Evolutionary conservation across 2,329 filamentous ascomycete genomes (phyloP), one percentile per base, ranked within the genome.

Genomic region (Lizonia empirigonia): DNA sequence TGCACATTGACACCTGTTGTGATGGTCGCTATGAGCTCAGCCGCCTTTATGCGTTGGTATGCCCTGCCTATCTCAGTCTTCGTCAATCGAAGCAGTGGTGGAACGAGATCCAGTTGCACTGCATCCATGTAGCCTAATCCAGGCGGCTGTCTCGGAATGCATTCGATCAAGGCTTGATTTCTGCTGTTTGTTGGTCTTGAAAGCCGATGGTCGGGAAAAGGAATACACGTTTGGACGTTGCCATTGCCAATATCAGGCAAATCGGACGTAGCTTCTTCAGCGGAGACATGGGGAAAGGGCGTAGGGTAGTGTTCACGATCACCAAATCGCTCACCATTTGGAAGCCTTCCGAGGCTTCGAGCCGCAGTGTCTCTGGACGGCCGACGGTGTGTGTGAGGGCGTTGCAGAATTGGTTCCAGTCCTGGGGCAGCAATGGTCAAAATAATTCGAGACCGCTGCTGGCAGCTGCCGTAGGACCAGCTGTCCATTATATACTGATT

Each of bases 341-440:
- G 57, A 5, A 67, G 41, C 26, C 69, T 75, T 0, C 89, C 89
- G 0, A 91, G 70, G 1, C 72, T 73, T 3, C 67, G 62, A 0
- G 58, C 60, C 3, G 22, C 53, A 0, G 71, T 67, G 0, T 60
- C 60, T 0, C 71, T 56, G 7, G 46, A 50, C 0, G 83, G 83
- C 49, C 88, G 84, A 0, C 82, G 81, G 64, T 93, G 88, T 0
- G 88, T 89, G 0, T 82, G 76, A 0, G 70, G 56, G 0, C 88
- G 88, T 2, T 78, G 74, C 0, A 73, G 65, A 0, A 88, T 82
- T 0, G 88, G 80, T 1, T 67, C 70, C 3, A 83, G 72, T 0
- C 85, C 86, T 0, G 89, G 87, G 0, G 88, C 88, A 1, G 88
- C 83, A 54, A 91, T 87, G 2, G 81, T 77, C 1, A 94, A 78